Base-by-base conservation (phyloP, 1,139 yeast species). In the Hemisphaericaspora xylanilytica region DNA sequence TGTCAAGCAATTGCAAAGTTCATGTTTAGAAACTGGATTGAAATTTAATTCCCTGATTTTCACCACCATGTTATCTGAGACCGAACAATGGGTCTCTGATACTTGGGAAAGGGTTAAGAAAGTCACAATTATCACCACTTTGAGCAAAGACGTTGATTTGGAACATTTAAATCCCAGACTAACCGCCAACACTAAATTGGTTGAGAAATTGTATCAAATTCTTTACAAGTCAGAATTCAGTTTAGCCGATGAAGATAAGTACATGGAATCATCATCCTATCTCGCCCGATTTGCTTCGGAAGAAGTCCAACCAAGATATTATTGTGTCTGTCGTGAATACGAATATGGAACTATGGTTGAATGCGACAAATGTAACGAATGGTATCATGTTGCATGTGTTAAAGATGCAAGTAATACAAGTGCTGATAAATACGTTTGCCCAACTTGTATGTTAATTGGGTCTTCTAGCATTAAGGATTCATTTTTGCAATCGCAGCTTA, bases 271-370 rank as follows among this genome's bases (percentile, higher is more conserved):
- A 1, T 64, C 73, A 1, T 55, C 69, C 0, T 62, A 50, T 38
- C 36, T 52, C 10, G 44, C 52, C 22, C 50, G 49, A n/a, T 49
- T 47, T 16, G 44, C 47, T 13, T 32, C 40, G 4, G 52, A 43
- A 8, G 47, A 39, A 8, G 45, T 46, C 17, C 17, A 44, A 15
- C 47, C 50, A 28, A 56, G 50, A 29, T 63, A 58, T 21, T 86
- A 81, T 54, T 87, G 96, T 56, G 61, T 82, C 37, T 87, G 96
- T 58, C 74, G 95, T 32, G 76, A 73, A 41, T 64, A 67, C 16
- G 95, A 85, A 51, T 72, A 70, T 41, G 92, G 89, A 2, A 67
- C 75, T 0, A 85, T 87, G 95, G 76, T 85, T 35, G 87, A 81
- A 49, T 88, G 96, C 61, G 94, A 84, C 46, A 59, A 58, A 21